Base-by-base conservation (phyloP, 2,329 filamentous ascomycete species). In the Tricladium varicosporioides region DNA sequence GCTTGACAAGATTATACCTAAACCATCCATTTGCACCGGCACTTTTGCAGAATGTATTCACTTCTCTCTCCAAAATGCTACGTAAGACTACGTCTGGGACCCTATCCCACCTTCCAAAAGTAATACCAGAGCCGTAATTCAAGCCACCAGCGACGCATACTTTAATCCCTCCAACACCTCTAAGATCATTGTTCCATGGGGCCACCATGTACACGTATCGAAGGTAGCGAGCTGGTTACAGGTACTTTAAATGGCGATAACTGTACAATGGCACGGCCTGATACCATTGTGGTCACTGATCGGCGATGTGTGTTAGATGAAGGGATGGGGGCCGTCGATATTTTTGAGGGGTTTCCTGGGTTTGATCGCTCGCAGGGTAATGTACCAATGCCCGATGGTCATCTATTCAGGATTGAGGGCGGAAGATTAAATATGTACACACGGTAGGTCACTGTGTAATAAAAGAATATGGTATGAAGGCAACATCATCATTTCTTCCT, bases 381-480 rank as follows among this genome's bases (percentile, higher is more conserved):
- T 16, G 7, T 14, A 8, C 22, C 48, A 13, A 49, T 54, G 18
- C 50, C 58, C 1, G 58, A 60, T 48, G 61, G 61, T 55, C 58
- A 61, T 53, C 19, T 59, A 3, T 44, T 63, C 32, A 44, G 56
- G 36, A 50, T 61, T 15, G 60, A 63, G 45, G 56, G 56, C 0
- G 59, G 0, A 22, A 49, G 59, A 54, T 63, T 13, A 42, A 54
- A 15, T 59, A 59, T 58, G 54, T 59, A 19, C 61, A 61, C 49
- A 58, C 58, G 44, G 54, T 63, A 42, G 53, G 51, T 22, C 44
- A 42, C 33, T 63, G 58, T 56, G 22, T 52, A 5, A 53, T 43
- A n/a, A 44, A 19, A 19, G 54, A 48, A 9, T 63, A 54, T 63
- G 60, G 60, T 19, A 49, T 57, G 33, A 57, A 57, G 32, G 46